Evolutionary conservation across 2,329 filamentous ascomycete species (phyloP).

Genomic region (Pyricularia sp.): DNA sequence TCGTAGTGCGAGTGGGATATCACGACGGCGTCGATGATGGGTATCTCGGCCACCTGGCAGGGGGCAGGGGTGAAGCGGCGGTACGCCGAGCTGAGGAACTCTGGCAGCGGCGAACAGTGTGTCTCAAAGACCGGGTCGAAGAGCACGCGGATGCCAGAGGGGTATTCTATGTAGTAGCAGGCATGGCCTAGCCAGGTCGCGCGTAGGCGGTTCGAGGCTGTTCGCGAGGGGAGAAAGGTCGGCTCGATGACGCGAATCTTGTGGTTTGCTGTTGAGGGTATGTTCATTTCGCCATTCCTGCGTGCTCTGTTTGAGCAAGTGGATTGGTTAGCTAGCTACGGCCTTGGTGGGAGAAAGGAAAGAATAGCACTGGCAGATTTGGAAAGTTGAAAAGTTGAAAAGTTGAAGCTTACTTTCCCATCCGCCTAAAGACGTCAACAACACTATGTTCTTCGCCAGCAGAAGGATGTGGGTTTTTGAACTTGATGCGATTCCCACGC

Average conservation of each 20-base stretch:
- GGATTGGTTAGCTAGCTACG: conserved; percentile 1
- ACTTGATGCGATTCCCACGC: conserved; percentile 29
- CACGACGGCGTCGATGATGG: conserved; percentile 64
- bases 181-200: conserved; percentile 95
- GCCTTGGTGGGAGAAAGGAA: neutral
- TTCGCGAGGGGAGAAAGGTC: conserved; percentile 48
- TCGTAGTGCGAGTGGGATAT: conserved; percentile 94
- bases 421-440: conserved; percentile 17
- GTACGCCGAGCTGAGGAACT: conserved; percentile 34
- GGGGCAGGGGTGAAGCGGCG: conserved; percentile 69
- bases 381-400: neutral
- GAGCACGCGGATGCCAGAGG: conserved; percentile 73
- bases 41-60: conserved; percentile 70
- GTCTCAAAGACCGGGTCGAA: conserved; percentile 93
- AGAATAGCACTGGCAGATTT: neutral
- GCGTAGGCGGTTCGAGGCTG: conserved; percentile 45
- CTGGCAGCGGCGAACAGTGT: conserved; percentile 64
- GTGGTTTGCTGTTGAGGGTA: conserved; percentile 54
- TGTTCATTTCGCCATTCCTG: conserved; percentile 28
- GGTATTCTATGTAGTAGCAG: conserved; percentile 88
- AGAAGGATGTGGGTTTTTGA: conserved; percentile 43
- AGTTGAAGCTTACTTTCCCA: conserved; percentile 23
- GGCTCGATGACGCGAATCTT: conserved; percentile 60
- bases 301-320: conserved; percentile 17
- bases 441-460: conserved; percentile 12